phyloP scores from a whole-genome alignment of 768 basidiomycete genomes.

The Polyporus arcularius region DNA sequence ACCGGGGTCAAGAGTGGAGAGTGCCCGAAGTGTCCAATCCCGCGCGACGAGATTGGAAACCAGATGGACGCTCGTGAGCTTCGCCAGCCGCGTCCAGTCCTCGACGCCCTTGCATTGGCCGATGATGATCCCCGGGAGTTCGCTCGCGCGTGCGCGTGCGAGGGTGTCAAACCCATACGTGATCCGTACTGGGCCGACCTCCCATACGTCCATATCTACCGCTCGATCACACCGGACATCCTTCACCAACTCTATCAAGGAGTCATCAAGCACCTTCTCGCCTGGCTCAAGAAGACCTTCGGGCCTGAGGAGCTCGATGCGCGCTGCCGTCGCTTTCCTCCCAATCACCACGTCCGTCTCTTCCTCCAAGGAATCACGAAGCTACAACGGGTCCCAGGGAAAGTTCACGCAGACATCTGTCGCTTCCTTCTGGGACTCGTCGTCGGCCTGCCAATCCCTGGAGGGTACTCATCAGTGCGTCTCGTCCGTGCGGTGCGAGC shows the following conservation, averaged over 20 bases:
- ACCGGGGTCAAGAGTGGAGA: constrained; percentile 20
- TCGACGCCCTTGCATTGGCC: constrained; percentile 9
- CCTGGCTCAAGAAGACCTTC: constrained; percentile 24
- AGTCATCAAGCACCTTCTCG: constrained; percentile 29
- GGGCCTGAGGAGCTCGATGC: constrained; percentile 20
- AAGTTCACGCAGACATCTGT: constrained; percentile 26
- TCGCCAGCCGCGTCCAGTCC: constrained; percentile 5
- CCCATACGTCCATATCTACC: constrained; percentile 27
- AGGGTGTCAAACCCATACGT: constrained; percentile 22
- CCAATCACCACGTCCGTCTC: constrained; percentile 22
- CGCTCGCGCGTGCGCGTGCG: constrained; percentile 14
- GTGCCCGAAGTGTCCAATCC: constrained; percentile 23
- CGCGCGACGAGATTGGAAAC: constrained; percentile 11
- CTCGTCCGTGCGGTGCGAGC: constrained; percentile 21
- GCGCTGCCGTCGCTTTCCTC: constrained; percentile 22
- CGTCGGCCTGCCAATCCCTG: constrained; percentile 17
- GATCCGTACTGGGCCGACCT: constrained; percentile 30
- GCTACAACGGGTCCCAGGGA: constrained; percentile 23
- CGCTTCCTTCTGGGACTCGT: constrained; percentile 24
- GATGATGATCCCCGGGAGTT: constrained; percentile 5
- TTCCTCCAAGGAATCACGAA: constrained; percentile 26
- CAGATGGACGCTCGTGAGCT: not conserved
- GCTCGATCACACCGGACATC: constrained; percentile 29
- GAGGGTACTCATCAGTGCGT: constrained; percentile 1
- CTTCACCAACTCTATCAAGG: constrained; percentile 35